Base-by-base conservation (phyloP, 495 filamentous ascomycete species). In the Penicillium maclennaniae region DNA sequence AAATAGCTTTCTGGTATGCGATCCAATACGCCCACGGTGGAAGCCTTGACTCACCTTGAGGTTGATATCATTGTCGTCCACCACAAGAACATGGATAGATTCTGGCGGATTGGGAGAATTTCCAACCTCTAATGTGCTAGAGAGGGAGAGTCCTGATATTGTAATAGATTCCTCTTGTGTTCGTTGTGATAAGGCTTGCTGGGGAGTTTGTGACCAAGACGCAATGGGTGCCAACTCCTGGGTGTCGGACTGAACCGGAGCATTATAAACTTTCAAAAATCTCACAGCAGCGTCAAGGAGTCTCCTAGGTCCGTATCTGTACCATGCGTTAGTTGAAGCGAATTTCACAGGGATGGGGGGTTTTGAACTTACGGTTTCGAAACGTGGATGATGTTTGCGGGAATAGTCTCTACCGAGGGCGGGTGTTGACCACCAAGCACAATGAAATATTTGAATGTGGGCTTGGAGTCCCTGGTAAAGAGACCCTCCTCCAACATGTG, bases 1-100 rank as follows among this genome's bases (percentile, higher is more conserved):
- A 23, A 23, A 23, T 2, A 23, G 23, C 23, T 23, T 23, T 5
- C 2, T 23, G 23, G 23, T 5, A 23, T 5, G 5, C 23, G 5
- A 23, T 23, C 23, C 2, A 2, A 23, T 23, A 2, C 5, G 23
- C 23, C 23, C 2, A 23, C 2, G 23, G 23, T 23, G 15, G 23
- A 20, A 14, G 37, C 4, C 41, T 15, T 16, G 25, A 23, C 60
- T 45, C 43, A 77, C 67, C 52, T 71, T 71, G 14, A 79, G 59
- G 46, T 79, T 79, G 26, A 79, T 75, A 12, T 74, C 65, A 45
- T 79, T 79, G 45, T 79, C 77, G 41, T 79, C 77, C 0, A 79
- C 75, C 23, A 78, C 59, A 17, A 79, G 59, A n/a, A 76, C 67
- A 58, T 69, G 63, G 4, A 58, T 39, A 5, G 49, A n/a, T 4